Evolutionary conservation across 768 basidiomycete species (phyloP), one percentile per base, ranked within the genome.

Genomic region (Kwoniella sp.): DNA sequence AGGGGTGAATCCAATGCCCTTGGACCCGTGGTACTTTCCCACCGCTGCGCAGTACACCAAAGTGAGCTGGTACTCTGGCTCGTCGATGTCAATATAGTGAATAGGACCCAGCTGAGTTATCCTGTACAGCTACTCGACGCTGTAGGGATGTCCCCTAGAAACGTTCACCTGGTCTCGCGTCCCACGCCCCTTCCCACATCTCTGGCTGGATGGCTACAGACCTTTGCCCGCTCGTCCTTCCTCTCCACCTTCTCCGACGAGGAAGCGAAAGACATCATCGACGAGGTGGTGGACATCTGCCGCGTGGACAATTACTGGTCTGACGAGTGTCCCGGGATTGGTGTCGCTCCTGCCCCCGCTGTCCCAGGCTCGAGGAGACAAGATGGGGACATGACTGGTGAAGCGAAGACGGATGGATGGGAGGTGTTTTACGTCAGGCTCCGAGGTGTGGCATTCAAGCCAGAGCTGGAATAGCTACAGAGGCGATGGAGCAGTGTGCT

Each of bases 21-120:
- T 82, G 36, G 88, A 91, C 65, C 89, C 89, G 0, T 90, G 87
- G 87, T 88, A 82, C 75, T 89, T 88, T 67, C 89, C 89, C 3
- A 84, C 84, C 0, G 78, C 78, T 10, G 78, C 81, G 25, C 82
- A 86, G 53, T 89, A 90, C 70, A 74, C 70, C 39, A 76, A 77
- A 69, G 83, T 84, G 64, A 51, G 76, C 54, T 82, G 9, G 14
- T n/a, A 33, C n/a, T 33, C 32, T 10, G n/a, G 32, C 10, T n/a
- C n/a, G n/a, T n/a, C n/a, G n/a, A n/a, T n/a, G n/a, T n/a, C n/a
- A n/a, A n/a, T n/a, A n/a, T n/a, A 23, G 8, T 17, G 28, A 12
- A 49, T 25, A 32, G 37, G n/a, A 19, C 10, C 11, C 27, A 46
- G 22, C 33, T 48, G 6, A 25, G 14, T 29, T 23, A 39, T 44